Base-by-base conservation (phyloP, 192 early-diverging fungal genomes). In the Mycoemilia scoparia region DNA sequence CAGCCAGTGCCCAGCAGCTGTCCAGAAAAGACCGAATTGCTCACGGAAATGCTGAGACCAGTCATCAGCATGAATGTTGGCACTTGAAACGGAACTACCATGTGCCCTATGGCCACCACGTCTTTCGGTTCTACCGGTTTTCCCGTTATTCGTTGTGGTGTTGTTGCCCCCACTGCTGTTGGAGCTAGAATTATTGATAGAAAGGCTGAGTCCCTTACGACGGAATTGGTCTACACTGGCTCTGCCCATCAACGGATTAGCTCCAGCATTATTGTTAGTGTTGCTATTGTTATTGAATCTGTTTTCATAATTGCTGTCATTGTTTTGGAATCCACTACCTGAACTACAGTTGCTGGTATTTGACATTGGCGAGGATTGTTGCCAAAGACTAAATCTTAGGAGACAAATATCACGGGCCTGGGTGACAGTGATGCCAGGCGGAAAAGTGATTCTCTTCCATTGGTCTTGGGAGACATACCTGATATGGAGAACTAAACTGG, bases 311-410 rank as follows among this genome's bases (percentile, higher is more conserved):
- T n/a, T n/a, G n/a, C n/a, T n/a, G n/a, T n/a, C n/a, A 8, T 37
- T 22, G 2, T 8, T 7, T 8, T 18, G 12, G 36, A 12, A 10
- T 5, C 29, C 11, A 10, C 5, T 14, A 22, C 11, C 39, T 2
- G 16, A 5, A 12, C 36, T 14, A 8, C 21, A 1, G 22, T 9
- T 21, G 27, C 39, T 32, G 22, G 7, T 28, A 9, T 36, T 28
- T 7, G 38, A 34, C 11, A 34, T 23, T 7, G 35, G 29, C 26
- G 60, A 36, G 0, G 52, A 57, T 32, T 61, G 57, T 20, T 57
- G 54, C 64, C 64, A 66, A 29, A 66, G 47, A 34, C 54, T 66
- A 40, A 57, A 66, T n/a, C 58, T 53, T 29, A 66, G 45, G 54
- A 66, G 60, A 34, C 58, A 66, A 21, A 66, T 60, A 29, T 66